Percentiles rank a stretch among this genome's conserved stretches.
Conservation (phyloP, 192 early-diverging fungal species). For the Podila verticillata region DNA sequence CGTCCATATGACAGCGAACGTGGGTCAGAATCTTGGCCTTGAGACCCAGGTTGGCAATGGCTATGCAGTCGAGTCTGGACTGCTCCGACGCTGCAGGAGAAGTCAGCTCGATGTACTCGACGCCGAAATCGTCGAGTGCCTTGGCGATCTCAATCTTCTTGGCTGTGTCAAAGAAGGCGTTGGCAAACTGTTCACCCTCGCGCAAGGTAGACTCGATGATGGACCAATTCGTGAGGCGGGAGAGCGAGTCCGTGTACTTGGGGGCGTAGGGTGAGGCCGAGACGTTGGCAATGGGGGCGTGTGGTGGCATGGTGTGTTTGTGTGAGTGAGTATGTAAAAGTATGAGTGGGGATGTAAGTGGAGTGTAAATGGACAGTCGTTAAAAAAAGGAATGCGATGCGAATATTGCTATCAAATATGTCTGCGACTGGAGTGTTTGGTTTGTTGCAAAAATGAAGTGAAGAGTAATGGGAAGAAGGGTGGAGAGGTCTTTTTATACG, state of each 20-base stretch:
- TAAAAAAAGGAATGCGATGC: not conserved
- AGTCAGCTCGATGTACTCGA: slow-evolving; percentile 98
- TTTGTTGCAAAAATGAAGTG: not conserved
- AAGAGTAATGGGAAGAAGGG: not conserved
- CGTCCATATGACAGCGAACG: slow-evolving; percentile 98
- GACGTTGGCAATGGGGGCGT: slow-evolving; percentile 46
- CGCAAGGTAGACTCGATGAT: slow-evolving; percentile 97
- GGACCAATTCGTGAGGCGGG: slow-evolving; percentile 89
- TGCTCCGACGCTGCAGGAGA: slow-evolving; percentile 97
- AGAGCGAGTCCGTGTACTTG: slow-evolving; percentile 74
- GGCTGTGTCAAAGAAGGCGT: slow-evolving; percentile 97
- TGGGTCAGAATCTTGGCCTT: slow-evolving; percentile 99
- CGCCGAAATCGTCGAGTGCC: slow-evolving; percentile 97
- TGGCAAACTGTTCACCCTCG: slow-evolving; percentile 99
- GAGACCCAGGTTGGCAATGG: slow-evolving; percentile 90
- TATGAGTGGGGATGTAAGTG: not conserved
- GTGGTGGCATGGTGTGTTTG: slow-evolving; percentile 39
- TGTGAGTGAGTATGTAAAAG: too few relatives aligned
- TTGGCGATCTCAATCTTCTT: slow-evolving; percentile 99
- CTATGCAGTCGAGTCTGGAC: slow-evolving; percentile 91
- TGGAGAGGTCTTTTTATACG: not conserved
- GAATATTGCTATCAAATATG: not conserved
- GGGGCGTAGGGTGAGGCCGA: slow-evolving; percentile 57
- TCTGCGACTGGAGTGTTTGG: not conserved
- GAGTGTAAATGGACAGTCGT: not conserved